These are phyloP conservation scores for Nothopassalora personata DNA, from an alignment of 2,329 filamentous ascomycete genomes.

Conservation along the genomic window DNA sequence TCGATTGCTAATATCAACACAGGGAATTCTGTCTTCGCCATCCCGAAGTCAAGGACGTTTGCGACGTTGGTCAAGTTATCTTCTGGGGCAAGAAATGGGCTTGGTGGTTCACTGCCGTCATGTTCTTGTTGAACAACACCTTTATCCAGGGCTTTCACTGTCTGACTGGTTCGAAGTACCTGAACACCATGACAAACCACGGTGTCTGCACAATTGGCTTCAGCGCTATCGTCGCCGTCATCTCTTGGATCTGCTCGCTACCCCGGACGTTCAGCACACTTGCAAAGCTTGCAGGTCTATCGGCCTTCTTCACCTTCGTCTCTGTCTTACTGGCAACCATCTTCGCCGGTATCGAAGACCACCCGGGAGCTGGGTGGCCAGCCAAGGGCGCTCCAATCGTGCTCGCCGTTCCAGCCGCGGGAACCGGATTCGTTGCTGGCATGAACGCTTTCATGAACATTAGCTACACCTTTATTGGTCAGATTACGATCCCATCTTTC, in stretches of 20 bases:
- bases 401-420: constrained; percentile 59
- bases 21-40: constrained; percentile 90
- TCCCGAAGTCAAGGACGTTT: constrained; percentile 86
- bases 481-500: constrained; percentile 89
- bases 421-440: constrained; percentile 74
- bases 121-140: constrained; percentile 92
- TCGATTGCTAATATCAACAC: constrained; percentile 26
- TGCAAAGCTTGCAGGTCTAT: constrained; percentile 70
- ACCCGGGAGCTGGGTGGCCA: constrained; percentile 55
- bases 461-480: constrained; percentile 91
- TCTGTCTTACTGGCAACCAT: constrained; percentile 79
- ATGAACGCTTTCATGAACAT: constrained; percentile 93
- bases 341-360: constrained; percentile 70
- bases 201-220: constrained; percentile 75
- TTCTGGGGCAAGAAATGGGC: constrained; percentile 78
- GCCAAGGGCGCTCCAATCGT: constrained; percentile 59
- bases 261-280: constrained; percentile 80
- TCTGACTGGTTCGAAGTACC: constrained; percentile 75
- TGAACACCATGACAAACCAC: constrained; percentile 78
- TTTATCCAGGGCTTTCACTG: constrained; percentile 81
- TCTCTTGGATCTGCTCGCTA: constrained; percentile 74
- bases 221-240: constrained; percentile 64
- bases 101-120: constrained; percentile 62
- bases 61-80: constrained; percentile 91
- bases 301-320: constrained; percentile 83